Evolutionary conservation across 352 stramenopile genomes (phyloP).

Genomic region (Halophytophthora batemanensis): DNA sequence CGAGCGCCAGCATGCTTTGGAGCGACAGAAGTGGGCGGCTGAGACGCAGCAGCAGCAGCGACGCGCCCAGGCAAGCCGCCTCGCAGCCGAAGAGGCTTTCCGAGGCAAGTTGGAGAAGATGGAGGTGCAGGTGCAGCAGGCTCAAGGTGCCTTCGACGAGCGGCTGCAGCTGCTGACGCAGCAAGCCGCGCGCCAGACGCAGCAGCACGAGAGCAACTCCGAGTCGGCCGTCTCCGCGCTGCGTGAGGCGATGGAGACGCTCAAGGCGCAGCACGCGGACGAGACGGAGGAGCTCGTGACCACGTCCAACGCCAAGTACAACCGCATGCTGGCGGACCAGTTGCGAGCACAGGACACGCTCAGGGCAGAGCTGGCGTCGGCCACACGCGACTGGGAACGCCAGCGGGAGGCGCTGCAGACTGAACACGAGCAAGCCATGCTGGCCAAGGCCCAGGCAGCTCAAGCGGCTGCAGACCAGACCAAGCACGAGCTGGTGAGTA

Average conservation of each 20-base stretch:
- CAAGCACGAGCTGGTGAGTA: conserved; percentile 52
- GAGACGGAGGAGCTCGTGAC: conserved; percentile 70
- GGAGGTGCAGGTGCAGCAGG: conserved; percentile 35
- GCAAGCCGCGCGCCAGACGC: conserved; percentile 9
- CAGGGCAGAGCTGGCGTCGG: conserved; percentile 22
- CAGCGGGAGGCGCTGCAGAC: conserved; percentile 13
- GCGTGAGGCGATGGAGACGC: conserved; percentile 23
- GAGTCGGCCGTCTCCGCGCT: conserved; percentile 11
- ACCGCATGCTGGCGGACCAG: conserved; percentile 71
- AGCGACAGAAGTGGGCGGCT: conserved; percentile 14
- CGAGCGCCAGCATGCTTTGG: conserved; percentile 23
- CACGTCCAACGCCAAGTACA: conserved; percentile 68
- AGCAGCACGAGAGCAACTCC: conserved; percentile 23
- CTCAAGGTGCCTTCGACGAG: conserved; percentile 39
- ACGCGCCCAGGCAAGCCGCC: conserved; percentile 26
- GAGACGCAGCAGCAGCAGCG: conserved; percentile 24
- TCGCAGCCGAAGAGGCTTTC: conserved; percentile 31
- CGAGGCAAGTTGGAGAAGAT: conserved; percentile 38
- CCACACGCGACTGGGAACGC: conserved; percentile 20
- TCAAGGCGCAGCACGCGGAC: conserved; percentile 38
- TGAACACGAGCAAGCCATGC: conserved; percentile 19
- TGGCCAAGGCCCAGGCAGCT: conserved; percentile 8
- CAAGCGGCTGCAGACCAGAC: conserved; percentile 37
- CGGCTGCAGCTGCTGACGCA: conserved; percentile 38
- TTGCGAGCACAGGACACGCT: conserved; percentile 58